Evolutionary conservation across 1,284 basidiomycete genomes (phyloP), one percentile per base, ranked within the genome.

Genomic region (Neotropicomus parvogracilis): DNA sequence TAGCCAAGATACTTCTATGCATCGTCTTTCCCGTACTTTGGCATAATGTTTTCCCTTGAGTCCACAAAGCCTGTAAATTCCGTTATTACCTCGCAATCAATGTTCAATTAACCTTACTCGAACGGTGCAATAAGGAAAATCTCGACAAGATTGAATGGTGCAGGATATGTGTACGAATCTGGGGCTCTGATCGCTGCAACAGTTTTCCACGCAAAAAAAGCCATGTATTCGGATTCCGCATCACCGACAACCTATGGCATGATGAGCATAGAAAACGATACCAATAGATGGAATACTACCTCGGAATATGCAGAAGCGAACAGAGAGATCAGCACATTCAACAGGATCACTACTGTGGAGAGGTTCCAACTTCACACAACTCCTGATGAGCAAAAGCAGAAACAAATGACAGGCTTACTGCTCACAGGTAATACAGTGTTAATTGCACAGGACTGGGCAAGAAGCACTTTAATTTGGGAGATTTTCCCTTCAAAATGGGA

Each of bases 321-420:
- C 59, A 98, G 71, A 11, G 95, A 97, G 58, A 99, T 93, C 58
- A 99, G 78, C 62, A 99, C 85, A 67, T 97, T 97, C 67, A 97
- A 79, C 46, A 97, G 78, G 54, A 97, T 83, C 49, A 97, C 78
- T n/a, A 83, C 84, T 1, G 91, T 88, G 35, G 85, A 76, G 39
- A 92, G 79, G 67, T 88, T 93, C 92, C 93, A 95, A 49, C 85
- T 87, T 53, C 40, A 52, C 44, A 44, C 17, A 44, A 44, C 19
- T 32, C 17, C 24, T 40, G 26, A 12, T 62, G 20, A 55, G 48
- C 13, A 14, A 27, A 26, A 32, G 21, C 46, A 29, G 46, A 19
- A 56, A 28, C 21, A 20, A 17, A 16, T 36, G 14, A 27, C 40
- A 21, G 11, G 27, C 26, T 48, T 10, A 12, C n/a, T 27, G 57